Conservation (phyloP, 148 eudicot genomes). For the Vaccinium macrocarpon region DNA sequence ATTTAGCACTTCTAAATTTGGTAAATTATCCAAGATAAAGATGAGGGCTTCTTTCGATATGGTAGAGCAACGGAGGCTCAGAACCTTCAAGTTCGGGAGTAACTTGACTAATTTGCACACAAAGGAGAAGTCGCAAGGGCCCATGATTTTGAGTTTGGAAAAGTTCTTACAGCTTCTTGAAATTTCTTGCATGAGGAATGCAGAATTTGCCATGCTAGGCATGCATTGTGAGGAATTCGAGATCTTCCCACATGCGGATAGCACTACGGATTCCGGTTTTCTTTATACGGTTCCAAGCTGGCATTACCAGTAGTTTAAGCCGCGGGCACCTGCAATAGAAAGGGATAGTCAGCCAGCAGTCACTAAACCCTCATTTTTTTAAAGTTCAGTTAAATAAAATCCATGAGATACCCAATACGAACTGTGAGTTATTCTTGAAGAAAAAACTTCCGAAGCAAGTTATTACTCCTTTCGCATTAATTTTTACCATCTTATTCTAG, state of each 20-base stretch:
- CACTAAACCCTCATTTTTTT: not conserved
- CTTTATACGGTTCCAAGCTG: conserved; percentile 51
- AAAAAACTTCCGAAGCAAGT: not conserved
- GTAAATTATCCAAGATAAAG: conserved; percentile 29
- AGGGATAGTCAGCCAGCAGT: not conserved
- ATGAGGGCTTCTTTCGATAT: conserved; percentile 35
- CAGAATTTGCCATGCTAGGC: conserved; percentile 41
- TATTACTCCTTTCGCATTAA: not conserved
- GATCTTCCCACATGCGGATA: conserved; percentile 36
- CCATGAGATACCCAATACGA: not conserved
- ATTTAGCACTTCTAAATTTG: conserved; percentile 39
- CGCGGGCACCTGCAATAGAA: conserved; percentile 34
- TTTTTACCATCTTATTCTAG: not conserved
- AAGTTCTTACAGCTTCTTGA: conserved; percentile 43
- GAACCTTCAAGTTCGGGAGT: conserved; percentile 40
- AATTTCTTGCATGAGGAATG: conserved; percentile 42
- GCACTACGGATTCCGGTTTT: conserved; percentile 47
- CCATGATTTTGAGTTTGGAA: conserved; percentile 43
- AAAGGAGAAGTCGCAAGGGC: conserved; percentile 30
- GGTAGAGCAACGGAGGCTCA: conserved; percentile 44
- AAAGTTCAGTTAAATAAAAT: not conserved
- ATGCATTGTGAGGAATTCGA: conserved; percentile 51
- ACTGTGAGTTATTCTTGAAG: not conserved
- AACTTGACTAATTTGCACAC: conserved; percentile 27
- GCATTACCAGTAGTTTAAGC: conserved; percentile 45